These are phyloP conservation scores for Sphenostylis stenocarpa DNA, from an alignment of 306 rosid species.

Conservation along the genomic window DNA sequence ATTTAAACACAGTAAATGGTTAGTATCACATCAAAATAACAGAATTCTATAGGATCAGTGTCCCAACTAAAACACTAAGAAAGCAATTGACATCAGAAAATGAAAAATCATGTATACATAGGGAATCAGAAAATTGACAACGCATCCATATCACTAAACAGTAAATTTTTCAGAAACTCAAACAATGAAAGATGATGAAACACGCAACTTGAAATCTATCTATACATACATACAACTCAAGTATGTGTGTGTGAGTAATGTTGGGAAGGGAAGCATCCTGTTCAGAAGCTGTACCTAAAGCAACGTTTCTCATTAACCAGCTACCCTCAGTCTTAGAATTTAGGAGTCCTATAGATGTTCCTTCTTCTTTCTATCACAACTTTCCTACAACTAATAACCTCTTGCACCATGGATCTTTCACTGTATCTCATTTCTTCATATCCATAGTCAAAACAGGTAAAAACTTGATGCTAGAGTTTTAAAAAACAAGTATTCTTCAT, in stretches of 20 bases:
- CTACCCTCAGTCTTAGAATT: not conserved
- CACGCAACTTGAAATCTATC: not conserved
- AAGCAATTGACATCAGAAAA: not conserved
- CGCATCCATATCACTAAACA: not conserved
- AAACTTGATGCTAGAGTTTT: too few relatives aligned
- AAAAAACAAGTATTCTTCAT: not conserved
- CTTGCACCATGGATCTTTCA: not conserved
- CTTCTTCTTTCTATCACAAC: not conserved
- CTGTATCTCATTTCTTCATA: not conserved
- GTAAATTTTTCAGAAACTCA: not conserved
- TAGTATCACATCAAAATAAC: not conserved
- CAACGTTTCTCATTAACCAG: not conserved
- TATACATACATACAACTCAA: not conserved
- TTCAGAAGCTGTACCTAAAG: not conserved
- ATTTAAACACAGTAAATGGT: not conserved
- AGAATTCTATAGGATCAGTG: not conserved
- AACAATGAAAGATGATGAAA: slow-evolving; percentile 6
- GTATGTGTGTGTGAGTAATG: not conserved
- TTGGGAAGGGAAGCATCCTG: not conserved
- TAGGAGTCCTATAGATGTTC: not conserved
- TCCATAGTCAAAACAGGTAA: not conserved
- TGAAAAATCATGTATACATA: not conserved
- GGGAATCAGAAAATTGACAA: not conserved
- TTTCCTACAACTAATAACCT: not conserved
- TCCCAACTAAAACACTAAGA: not conserved